These are phyloP conservation scores for Microcyclosporella mali DNA, from an alignment of 2,329 filamentous ascomycete genomes.

Conservation along the genomic window DNA sequence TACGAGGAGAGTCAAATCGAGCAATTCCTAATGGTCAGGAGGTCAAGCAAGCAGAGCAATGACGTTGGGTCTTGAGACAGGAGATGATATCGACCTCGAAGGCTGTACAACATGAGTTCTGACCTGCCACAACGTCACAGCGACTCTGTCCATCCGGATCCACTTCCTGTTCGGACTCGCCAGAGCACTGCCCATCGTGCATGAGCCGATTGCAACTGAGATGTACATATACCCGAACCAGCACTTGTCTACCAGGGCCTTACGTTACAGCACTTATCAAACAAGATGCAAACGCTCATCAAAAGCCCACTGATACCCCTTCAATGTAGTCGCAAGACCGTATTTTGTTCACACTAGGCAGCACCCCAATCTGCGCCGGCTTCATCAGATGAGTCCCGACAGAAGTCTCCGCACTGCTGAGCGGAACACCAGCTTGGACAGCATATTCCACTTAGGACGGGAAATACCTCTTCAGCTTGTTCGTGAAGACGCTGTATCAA, in stretches of 20 bases:
- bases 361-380: slow-evolving; percentile 8
- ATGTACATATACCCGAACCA: slow-evolving; percentile 13
- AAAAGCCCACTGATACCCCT: slow-evolving; percentile 20
- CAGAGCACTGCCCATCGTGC: slow-evolving; percentile 18
- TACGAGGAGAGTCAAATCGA: no score
- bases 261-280: slow-evolving; percentile 10
- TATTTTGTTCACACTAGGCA: slow-evolving; percentile 19
- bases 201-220: slow-evolving; percentile 19
- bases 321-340: slow-evolving; percentile 12
- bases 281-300: slow-evolving; percentile 19
- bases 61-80: neutral
- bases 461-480: slow-evolving; percentile 21
- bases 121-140: slow-evolving; percentile 20
- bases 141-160: slow-evolving; percentile 24
- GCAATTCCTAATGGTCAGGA: no score
- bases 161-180: slow-evolving; percentile 19
- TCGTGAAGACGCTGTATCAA: slow-evolving; percentile 28
- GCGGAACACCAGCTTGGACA: slow-evolving; percentile 19
- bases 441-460: slow-evolving; percentile 20
- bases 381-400: slow-evolving; percentile 18
- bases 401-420: slow-evolving; percentile 13
- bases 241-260: neutral
- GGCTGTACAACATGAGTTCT: no score
- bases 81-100: no score
- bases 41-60: no score